phyloP scores from a whole-genome alignment of 1,284 basidiomycete genomes.

The Veloboletus limbatus region DNA sequence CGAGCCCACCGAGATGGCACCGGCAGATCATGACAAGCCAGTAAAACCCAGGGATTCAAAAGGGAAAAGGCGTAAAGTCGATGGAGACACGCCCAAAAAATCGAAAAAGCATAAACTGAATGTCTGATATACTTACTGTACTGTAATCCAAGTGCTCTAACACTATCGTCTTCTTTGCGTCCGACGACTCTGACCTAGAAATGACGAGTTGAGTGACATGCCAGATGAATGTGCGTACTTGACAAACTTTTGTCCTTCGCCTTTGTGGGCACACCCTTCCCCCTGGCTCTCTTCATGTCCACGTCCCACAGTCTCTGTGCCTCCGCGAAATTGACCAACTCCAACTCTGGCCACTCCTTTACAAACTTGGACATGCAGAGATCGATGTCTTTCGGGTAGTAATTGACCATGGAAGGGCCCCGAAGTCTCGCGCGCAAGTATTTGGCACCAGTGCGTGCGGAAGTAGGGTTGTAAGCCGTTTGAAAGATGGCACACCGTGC shows the following conservation, averaged over 20 bases:
- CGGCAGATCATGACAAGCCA: slow-evolving; percentile 5
- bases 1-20: background rate
- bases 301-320: slow-evolving; percentile 65
- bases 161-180: slow-evolving; percentile 27
- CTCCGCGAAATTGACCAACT: slow-evolving; percentile 62
- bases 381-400: slow-evolving; percentile 64
- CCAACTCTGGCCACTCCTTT: slow-evolving; percentile 51
- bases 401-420: slow-evolving; percentile 75
- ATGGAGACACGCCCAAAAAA: slow-evolving; percentile 38
- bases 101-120: slow-evolving; percentile 40
- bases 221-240: background rate
- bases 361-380: slow-evolving; percentile 52
- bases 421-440: slow-evolving; percentile 74
- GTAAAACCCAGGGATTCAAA: slow-evolving; percentile 34
- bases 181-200: slow-evolving; percentile 32
- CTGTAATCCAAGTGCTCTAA: slow-evolving; percentile 1
- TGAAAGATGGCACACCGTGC: slow-evolving; percentile 75
- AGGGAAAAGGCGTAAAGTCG: slow-evolving; percentile 47
- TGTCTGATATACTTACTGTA: slow-evolving; percentile 5
- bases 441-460: slow-evolving; percentile 78
- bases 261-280: slow-evolving; percentile 79
- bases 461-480: slow-evolving; percentile 79
- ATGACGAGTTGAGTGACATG: background rate
- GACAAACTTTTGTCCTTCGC: slow-evolving; percentile 63
- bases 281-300: slow-evolving; percentile 64